These are phyloP conservation scores for Termitomyces sp. DNA, from an alignment of 768 basidiomycete genomes.

Conservation along the genomic window DNA sequence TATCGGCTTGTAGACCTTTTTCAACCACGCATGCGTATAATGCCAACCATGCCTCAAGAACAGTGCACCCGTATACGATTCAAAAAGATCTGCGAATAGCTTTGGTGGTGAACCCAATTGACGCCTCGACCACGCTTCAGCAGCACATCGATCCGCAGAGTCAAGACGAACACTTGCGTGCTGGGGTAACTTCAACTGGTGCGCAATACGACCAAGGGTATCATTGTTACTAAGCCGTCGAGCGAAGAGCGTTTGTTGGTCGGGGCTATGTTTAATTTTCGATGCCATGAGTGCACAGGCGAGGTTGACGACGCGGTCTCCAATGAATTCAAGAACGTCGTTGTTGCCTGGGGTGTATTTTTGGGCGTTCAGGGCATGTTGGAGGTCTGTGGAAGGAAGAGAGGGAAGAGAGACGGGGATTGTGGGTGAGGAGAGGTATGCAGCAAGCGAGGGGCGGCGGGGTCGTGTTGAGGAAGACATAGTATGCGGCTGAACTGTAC, in stretches of 20 bases:
- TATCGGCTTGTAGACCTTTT: conserved; percentile 19
- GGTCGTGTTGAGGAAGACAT: not conserved
- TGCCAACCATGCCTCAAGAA: conserved; percentile 26
- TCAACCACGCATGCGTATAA: conserved; percentile 21
- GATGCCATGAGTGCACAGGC: conserved; percentile 25
- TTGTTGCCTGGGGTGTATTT: conserved; percentile 24
- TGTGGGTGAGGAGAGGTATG: conserved; percentile 1
- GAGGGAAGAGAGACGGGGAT: not conserved
- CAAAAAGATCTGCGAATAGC: conserved; percentile 28
- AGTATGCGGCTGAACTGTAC: not conserved
- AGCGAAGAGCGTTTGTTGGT: conserved; percentile 25
- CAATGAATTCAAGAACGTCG: conserved; percentile 30
- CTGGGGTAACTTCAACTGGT: conserved; percentile 22
- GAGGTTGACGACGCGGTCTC: conserved; percentile 29
- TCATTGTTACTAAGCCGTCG: conserved; percentile 26
- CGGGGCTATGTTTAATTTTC: conserved; percentile 21
- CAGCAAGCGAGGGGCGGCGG: conserved; percentile 16
- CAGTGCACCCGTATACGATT: conserved; percentile 26
- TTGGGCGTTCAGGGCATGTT: conserved; percentile 21
- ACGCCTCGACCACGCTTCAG: conserved; percentile 18
- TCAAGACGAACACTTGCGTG: conserved; percentile 23
- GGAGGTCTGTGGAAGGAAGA: conserved; percentile 8
- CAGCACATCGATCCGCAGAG: conserved; percentile 8
- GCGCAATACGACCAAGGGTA: conserved; percentile 27
- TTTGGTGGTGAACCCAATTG: conserved; percentile 22